phyloP scores from a whole-genome alignment of 140 eudicot genomes.

The Cichorium intybus region DNA sequence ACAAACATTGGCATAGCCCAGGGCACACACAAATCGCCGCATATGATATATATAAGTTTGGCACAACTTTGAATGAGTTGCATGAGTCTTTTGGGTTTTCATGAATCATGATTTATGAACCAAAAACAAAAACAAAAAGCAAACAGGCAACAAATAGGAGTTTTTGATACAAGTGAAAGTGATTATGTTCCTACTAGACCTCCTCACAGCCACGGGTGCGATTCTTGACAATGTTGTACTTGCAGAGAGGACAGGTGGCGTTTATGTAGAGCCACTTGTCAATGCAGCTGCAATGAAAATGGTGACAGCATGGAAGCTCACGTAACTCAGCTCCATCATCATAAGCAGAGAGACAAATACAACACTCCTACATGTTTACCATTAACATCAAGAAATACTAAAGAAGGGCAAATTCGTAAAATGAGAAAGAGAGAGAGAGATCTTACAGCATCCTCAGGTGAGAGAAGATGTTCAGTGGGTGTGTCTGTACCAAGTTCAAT shows the following conservation, averaged over 20 bases:
- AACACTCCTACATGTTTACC: constrained; percentile 69
- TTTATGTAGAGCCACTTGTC: constrained; percentile 89
- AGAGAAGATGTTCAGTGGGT: constrained; percentile 62
- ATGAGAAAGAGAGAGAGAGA: constrained; percentile 1
- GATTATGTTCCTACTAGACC: constrained; percentile 27
- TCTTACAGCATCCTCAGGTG: constrained; percentile 76
- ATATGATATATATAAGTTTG: constrained; percentile 11
- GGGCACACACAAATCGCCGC: constrained; percentile 7
- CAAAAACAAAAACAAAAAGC: constrained; percentile 4
- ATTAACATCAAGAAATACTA: not conserved
- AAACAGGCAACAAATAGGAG: constrained; percentile 17
- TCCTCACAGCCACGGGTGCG: constrained; percentile 48
- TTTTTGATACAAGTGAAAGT: constrained; percentile 23
- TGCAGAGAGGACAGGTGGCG: constrained; percentile 92
- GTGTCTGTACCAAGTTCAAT: constrained; percentile 73
- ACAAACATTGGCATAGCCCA: constrained; percentile 1
- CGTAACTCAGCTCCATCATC: constrained; percentile 89
- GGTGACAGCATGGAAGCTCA: constrained; percentile 86
- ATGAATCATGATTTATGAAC: constrained; percentile 25
- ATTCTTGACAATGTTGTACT: constrained; percentile 68
- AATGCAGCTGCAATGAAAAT: constrained; percentile 79
- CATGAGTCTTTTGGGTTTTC: not conserved
- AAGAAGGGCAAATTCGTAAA: too few species aligned
- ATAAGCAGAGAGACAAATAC: constrained; percentile 76
- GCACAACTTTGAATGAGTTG: constrained; percentile 15